Base-by-base conservation (phyloP, 176 grass and related monocot species). In the Metroxylon sagu region DNA sequence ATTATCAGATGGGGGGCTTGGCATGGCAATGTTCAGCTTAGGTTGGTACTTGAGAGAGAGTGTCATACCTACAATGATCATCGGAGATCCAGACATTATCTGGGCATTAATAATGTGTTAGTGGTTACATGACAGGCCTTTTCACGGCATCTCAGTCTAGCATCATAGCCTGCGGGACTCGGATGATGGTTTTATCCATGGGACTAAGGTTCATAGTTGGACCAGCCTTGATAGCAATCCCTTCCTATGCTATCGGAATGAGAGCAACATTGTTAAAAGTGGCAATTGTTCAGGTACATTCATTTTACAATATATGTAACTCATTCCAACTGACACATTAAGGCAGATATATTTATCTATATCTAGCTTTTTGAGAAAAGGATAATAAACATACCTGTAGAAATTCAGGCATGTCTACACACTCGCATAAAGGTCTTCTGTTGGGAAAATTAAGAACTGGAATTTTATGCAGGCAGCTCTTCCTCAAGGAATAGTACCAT, bases 21-120 rank as follows among this genome's bases (percentile, higher is more conserved):
- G 90, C 64, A 95, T 95, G 90, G 90, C 90, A 63, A 95, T 95
- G 90, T 87, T 95, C 67, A 95, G 90, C 68, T 57, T 95, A 82
- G 90, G 91, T 90, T 49, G 26, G 66, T 50, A 61, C 52, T 66
- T 39, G 17, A 43, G 35, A 43, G 35, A 43, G 5, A 43, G 8
- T 43, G 35, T 58, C 25, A 63, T 59, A 12, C 16, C 25, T n/a
- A 74, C 58, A 59, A 7, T 61, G 23, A 71, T 7, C 60, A 57
- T 18, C 64, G 35, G 35, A 43, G 10, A 43, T 14, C 12, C 8
- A 43, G 0, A 43, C 35, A 76, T 53, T 63, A 23, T 26, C 48
- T 59, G 31, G 16, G 6, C 25, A 29, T 23, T 28, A 59, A 14
- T 14, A 29, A 17, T 57, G 25, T 4, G 16, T 16, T 59, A 71